Percentiles rank a stretch among this genome's conserved stretches.
Evolutionary conservation across 495 filamentous ascomycete species (phyloP).

Genomic region (Pyrenula aspistea): DNA sequence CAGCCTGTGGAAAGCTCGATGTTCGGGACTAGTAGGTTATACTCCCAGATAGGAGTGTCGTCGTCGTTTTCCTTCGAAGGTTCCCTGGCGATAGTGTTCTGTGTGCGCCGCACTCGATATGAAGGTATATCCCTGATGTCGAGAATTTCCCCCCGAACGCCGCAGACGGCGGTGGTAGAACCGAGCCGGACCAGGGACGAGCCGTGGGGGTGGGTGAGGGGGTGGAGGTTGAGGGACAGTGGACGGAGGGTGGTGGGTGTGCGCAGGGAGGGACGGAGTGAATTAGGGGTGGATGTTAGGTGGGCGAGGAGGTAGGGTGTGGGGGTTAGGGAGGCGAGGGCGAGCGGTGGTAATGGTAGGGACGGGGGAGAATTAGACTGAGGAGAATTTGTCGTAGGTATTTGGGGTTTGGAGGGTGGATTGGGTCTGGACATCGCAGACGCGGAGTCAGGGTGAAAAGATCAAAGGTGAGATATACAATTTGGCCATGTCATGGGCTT

Average conservation of each 20-base stretch:
- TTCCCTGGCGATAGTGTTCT: conserved; percentile 5
- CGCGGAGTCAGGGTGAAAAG: no score
- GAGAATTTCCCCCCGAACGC: conserved; percentile 78
- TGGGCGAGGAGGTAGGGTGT: conserved; percentile 81
- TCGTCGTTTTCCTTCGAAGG: conserved; percentile 8
- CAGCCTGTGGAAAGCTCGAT: conserved; percentile 83
- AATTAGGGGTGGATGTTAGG: conserved; percentile 50
- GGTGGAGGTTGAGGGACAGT: conserved; percentile 61
- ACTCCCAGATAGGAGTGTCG: conserved; percentile 32
- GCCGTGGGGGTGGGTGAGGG: conserved; percentile 77
- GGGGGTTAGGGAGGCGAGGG: conserved; percentile 84
- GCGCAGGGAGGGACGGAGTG: conserved; percentile 69
- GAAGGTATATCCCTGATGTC: conserved; percentile 55
- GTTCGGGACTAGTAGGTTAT: conserved; percentile 81
- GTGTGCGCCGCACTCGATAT: conserved; percentile 33
- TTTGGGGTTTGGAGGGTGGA: background rate
- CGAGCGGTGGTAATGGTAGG: conserved; percentile 63
- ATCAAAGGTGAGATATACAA: no score
- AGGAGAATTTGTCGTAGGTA: no score
- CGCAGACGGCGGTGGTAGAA: conserved; percentile 85
- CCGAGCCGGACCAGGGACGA: conserved; percentile 78
- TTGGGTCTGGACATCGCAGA: no score
- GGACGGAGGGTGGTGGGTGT: conserved; percentile 53
- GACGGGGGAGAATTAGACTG: conserved; percentile 18
- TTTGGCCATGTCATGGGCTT: no score